A percentile compares a stretch with the other conserved stretches of the same genome.
These are phyloP conservation scores for Pleurotus citrinopileatus DNA, from an alignment of 768 basidiomycete genomes.

Conservation along the genomic window DNA sequence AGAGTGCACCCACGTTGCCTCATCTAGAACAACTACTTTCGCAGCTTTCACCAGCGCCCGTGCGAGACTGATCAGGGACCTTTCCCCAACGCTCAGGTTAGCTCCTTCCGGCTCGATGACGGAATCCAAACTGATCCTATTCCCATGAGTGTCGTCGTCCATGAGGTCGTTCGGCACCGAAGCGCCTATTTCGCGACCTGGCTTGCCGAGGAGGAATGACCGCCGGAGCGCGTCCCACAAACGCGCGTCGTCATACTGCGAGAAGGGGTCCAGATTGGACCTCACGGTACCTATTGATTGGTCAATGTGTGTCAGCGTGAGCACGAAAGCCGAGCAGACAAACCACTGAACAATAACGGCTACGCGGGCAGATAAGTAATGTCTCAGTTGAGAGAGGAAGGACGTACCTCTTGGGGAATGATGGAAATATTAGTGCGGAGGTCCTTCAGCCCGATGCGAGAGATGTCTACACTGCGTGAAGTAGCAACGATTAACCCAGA, in stretches of 20 bases:
- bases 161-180: slow-evolving; percentile 49
- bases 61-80: slow-evolving; percentile 74
- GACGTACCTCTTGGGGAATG: slow-evolving; percentile 64
- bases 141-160: slow-evolving; percentile 41
- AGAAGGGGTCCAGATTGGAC: slow-evolving; percentile 60
- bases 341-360: neutral
- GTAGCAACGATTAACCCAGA: slow-evolving; percentile 17
- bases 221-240: slow-evolving; percentile 75
- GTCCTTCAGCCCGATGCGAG: slow-evolving; percentile 62
- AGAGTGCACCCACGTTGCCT: slow-evolving; percentile 51
- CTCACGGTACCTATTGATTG: slow-evolving; percentile 44
- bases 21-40: slow-evolving; percentile 76
- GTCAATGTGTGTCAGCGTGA: slow-evolving; percentile 45
- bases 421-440: slow-evolving; percentile 59
- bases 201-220: slow-evolving; percentile 37
- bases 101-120: slow-evolving; percentile 72
- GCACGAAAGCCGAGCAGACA: slow-evolving; percentile 42
- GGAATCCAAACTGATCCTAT: slow-evolving; percentile 66
- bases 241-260: slow-evolving; percentile 56
- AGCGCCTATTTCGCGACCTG: slow-evolving; percentile 46
- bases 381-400: slow-evolving; percentile 4
- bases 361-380: neutral
- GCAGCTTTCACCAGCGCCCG: slow-evolving; percentile 78
- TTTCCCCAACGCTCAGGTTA: slow-evolving; percentile 70
- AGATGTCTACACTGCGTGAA: slow-evolving; percentile 53